phyloP scores from a whole-genome alignment of 352 stramenopile genomes.

The Halophytophthora batemanensis region DNA sequence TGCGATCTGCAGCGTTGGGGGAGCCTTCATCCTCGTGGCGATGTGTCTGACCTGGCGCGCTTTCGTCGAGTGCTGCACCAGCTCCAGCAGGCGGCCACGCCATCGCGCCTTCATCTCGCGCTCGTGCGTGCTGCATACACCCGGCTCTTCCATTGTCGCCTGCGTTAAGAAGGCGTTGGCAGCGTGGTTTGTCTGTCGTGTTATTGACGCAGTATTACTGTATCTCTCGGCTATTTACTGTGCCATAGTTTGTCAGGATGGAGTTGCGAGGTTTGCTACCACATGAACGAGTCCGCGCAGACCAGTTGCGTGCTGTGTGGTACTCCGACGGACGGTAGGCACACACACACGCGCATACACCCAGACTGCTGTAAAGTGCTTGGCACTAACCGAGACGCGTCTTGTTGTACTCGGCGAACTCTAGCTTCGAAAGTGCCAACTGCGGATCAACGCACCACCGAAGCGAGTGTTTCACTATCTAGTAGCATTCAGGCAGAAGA shows the following conservation, averaged over 20 bases:
- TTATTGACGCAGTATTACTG: too few species aligned
- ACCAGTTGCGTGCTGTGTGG: slow-evolving; percentile 52
- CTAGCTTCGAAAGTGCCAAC: slow-evolving; percentile 15
- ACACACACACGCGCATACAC: too few species aligned
- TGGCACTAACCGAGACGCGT: neutral
- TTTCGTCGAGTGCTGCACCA: slow-evolving; percentile 47
- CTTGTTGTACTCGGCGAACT: neutral
- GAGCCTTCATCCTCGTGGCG: slow-evolving; percentile 33
- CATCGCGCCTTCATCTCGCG: slow-evolving; percentile 49
- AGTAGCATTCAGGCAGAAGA: slow-evolving; percentile 9
- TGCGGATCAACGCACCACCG: slow-evolving; percentile 13
- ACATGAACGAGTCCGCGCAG: slow-evolving; percentile 50
- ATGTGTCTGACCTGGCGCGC: slow-evolving; percentile 48
- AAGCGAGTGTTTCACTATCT: slow-evolving; percentile 9
- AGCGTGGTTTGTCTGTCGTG: too few species aligned
- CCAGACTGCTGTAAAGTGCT: too few species aligned
- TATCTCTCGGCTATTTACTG: neutral
- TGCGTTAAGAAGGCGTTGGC: neutral
- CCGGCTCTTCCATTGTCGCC: neutral
- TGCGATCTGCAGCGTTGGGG: slow-evolving; percentile 31
- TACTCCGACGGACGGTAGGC: slow-evolving; percentile 35
- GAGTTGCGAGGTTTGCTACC: slow-evolving; percentile 53
- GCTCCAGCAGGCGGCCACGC: slow-evolving; percentile 22
- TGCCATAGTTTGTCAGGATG: slow-evolving; percentile 44
- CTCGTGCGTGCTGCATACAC: slow-evolving; percentile 24